A percentile compares a stretch with the other conserved stretches of the same genome.
phyloP scores from a whole-genome alignment of 2,329 filamentous ascomycete species.

The Exutisphaerella laricina region DNA sequence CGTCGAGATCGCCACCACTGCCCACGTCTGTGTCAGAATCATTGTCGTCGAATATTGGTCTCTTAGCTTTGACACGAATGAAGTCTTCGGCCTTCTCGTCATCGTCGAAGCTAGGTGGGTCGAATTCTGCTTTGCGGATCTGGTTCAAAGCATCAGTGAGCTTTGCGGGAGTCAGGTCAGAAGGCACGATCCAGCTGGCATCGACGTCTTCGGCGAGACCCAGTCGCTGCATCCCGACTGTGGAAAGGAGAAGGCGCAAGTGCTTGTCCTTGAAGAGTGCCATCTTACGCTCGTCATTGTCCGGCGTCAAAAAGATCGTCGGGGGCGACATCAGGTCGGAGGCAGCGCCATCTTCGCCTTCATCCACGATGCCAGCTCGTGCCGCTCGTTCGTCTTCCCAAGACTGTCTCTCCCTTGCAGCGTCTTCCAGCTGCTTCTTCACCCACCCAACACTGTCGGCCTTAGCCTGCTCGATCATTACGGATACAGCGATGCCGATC shows the following conservation, averaged over 20 bases:
- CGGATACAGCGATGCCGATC: conserved; percentile 72
- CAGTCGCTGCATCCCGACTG: conserved; percentile 63
- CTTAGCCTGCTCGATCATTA: conserved; percentile 74
- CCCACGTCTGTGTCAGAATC: conserved; percentile 51
- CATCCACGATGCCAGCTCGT: conserved; percentile 39
- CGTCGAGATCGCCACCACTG: conserved; percentile 22
- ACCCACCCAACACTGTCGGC: conserved; percentile 75
- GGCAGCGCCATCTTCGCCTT: conserved; percentile 19
- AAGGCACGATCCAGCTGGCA: conserved; percentile 72
- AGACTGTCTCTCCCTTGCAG: conserved; percentile 64
- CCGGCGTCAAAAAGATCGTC: conserved; percentile 54
- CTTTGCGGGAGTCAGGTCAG: conserved; percentile 56
- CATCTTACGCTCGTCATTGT: conserved; percentile 59
- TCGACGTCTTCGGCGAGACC: conserved; percentile 67
- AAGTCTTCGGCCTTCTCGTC: conserved; percentile 69
- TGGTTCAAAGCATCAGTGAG: conserved; percentile 64
- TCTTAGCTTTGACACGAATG: conserved; percentile 63
- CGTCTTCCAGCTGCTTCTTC: conserved; percentile 62
- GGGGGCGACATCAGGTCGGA: conserved; percentile 40
- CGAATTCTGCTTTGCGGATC: conserved; percentile 73
- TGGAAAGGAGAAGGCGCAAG: conserved; percentile 74
- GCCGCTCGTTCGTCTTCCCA: conserved; percentile 71
- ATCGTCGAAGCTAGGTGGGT: conserved; percentile 70
- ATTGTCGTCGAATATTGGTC: conserved; percentile 57
- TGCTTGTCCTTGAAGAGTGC: conserved; percentile 88